Percentiles rank a stretch among this genome's conserved stretches.
Conservation (phyloP, 116 monocot genomes). For the Thalassia testudinum region DNA sequence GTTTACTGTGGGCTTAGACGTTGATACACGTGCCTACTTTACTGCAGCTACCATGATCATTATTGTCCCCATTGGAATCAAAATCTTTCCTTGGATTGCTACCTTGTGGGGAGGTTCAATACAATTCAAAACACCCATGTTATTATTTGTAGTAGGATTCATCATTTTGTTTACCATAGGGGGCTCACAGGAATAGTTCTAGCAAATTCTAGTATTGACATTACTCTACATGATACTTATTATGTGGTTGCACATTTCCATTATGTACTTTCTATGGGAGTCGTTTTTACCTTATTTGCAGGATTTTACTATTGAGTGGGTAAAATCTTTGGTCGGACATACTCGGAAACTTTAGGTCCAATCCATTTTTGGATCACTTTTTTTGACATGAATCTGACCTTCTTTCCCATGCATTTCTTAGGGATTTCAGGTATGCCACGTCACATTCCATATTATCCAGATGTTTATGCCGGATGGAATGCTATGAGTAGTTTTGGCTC, state of each 20-base stretch:
- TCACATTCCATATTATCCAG: too few relatives aligned
- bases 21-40: slow-evolving; percentile 14
- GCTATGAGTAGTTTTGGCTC: too few relatives aligned
- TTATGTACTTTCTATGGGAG: slow-evolving; percentile 2
- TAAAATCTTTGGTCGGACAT: too few relatives aligned
- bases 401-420: too few relatives aligned
- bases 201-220: neutral
- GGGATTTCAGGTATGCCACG: too few relatives aligned
- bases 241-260: neutral
- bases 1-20: slow-evolving; percentile 6
- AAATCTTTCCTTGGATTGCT: slow-evolving; percentile 1
- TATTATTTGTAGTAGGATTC: neutral
- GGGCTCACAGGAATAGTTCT: neutral
- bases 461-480: too few relatives aligned
- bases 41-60: slow-evolving; percentile 9
- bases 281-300: neutral
- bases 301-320: too few relatives aligned
- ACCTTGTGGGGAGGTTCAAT: neutral
- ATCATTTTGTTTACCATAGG: neutral
- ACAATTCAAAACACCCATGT: neutral
- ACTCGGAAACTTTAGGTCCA: too few relatives aligned
- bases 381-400: too few relatives aligned
- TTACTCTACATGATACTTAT: neutral
- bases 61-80: slow-evolving; percentile 6
- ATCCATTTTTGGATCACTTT: too few relatives aligned